phyloP scores from a whole-genome alignment of 192 early-diverging fungal genomes.

The Kappamyces sp. region DNA sequence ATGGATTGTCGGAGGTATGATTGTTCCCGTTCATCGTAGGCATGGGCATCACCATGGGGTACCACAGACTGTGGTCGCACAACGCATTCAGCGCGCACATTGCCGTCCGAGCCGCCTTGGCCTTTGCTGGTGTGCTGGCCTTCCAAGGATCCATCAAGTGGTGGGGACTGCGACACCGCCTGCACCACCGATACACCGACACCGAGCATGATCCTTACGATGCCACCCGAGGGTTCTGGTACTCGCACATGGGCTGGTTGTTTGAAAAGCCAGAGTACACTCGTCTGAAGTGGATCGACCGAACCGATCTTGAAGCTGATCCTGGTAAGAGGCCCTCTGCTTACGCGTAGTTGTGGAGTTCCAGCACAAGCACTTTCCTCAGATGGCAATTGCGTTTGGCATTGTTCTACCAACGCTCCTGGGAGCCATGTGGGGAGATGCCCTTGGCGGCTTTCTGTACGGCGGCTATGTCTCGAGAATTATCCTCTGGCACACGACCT shows the following conservation, averaged over 20 bases:
- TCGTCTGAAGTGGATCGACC: slow-evolving; percentile 33
- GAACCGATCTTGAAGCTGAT: slow-evolving; percentile 41
- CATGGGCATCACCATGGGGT: slow-evolving; percentile 50
- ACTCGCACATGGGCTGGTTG: slow-evolving; percentile 50
- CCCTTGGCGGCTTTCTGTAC: slow-evolving; percentile 46
- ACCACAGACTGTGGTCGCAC: slow-evolving; percentile 54
- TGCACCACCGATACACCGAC: slow-evolving; percentile 52
- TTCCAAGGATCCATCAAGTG: slow-evolving; percentile 48
- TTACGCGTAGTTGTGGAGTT: slow-evolving; percentile 23
- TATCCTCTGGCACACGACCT: slow-evolving; percentile 48
- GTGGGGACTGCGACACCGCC: slow-evolving; percentile 48
- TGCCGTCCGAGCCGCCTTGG: slow-evolving; percentile 29
- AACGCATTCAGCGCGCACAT: slow-evolving; percentile 40
- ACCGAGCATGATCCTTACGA: slow-evolving; percentile 50
- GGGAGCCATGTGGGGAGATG: slow-evolving; percentile 43
- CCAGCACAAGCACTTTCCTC: slow-evolving; percentile 44
- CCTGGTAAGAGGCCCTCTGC: slow-evolving; percentile 13
- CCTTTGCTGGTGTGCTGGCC: slow-evolving; percentile 37
- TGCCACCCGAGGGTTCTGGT: slow-evolving; percentile 42
- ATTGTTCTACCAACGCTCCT: slow-evolving; percentile 26
- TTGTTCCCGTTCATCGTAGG: neutral
- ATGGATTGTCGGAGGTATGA: neutral
- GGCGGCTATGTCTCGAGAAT: slow-evolving; percentile 41
- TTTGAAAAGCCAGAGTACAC: slow-evolving; percentile 32
- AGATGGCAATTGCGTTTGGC: slow-evolving; percentile 22